These are phyloP conservation scores for Penicillium sp. DNA, from an alignment of 2,329 filamentous ascomycete species.

Conservation along the genomic window DNA sequence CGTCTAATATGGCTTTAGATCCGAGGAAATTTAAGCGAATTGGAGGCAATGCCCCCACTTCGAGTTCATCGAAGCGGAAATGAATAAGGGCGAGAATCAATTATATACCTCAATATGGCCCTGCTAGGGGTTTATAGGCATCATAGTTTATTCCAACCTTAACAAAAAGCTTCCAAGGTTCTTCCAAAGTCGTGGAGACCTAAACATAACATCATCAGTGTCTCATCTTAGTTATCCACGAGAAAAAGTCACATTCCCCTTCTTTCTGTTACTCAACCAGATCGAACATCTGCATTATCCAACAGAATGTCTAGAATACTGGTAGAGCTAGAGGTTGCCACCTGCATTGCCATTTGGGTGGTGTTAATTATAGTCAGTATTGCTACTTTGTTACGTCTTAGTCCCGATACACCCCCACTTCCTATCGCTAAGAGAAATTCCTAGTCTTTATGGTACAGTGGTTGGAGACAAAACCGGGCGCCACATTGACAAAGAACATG, in stretches of 20 bases:
- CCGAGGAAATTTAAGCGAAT: slow-evolving; percentile 68
- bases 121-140: no score
- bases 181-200: not conserved
- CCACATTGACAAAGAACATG: not conserved
- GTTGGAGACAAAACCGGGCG: no score
- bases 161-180: no score
- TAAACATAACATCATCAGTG: not conserved
- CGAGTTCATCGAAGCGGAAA: slow-evolving; percentile 33
- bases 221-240: not conserved
- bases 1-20: slow-evolving; percentile 44
- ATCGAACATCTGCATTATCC: not conserved
- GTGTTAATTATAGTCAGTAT: fast-evolving
- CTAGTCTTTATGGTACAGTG: not conserved
- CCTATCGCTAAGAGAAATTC: not conserved
- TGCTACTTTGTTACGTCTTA: not conserved
- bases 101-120: not conserved
- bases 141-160: not conserved
- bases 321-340: not conserved
- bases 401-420: not conserved
- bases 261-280: not conserved
- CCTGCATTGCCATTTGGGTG: no score
- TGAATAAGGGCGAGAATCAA: slow-evolving; percentile 1
- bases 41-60: slow-evolving; percentile 41
- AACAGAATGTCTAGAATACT: not conserved
- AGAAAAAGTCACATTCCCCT: not conserved